These are phyloP conservation scores for Plasmodium gaboni DNA, from an alignment of 169 alveolate genomes.

Conservation along the genomic window DNA sequence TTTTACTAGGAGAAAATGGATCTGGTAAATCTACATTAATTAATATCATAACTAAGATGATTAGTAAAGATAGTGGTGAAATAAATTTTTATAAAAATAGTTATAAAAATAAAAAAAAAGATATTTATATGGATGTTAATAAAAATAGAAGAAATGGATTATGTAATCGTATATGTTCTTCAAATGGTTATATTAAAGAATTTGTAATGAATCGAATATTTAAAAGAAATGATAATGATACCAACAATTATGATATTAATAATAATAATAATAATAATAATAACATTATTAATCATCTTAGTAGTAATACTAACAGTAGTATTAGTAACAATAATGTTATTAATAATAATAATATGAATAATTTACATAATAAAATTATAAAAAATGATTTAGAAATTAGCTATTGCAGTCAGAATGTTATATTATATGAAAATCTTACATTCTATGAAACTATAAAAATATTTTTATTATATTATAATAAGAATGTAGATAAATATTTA, in stretches of 20 bases:
- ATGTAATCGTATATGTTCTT: neutral
- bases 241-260: neutral
- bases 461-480: slow-evolving; percentile 66
- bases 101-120: neutral
- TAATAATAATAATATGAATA: neutral
- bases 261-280: neutral
- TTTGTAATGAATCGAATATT: neutral
- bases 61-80: slow-evolving; percentile 46
- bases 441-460: slow-evolving; percentile 48
- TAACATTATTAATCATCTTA: too few relatives aligned
- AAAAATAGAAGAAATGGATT: neutral
- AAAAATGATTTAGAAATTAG: slow-evolving; percentile 22
- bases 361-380: neutral
- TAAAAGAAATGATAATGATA: neutral
- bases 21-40: slow-evolving; percentile 75
- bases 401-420: slow-evolving; percentile 69
- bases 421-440: slow-evolving; percentile 56
- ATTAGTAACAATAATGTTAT: neutral
- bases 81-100: slow-evolving; percentile 24
- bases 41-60: slow-evolving; percentile 62
- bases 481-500: slow-evolving; percentile 38
- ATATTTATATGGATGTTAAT: neutral
- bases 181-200: neutral
- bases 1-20: slow-evolving; percentile 69
- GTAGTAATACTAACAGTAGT: too few relatives aligned